Evolutionary conservation across 805 yeast genomes (phyloP).

Genomic region (Candida multigemmis): DNA sequence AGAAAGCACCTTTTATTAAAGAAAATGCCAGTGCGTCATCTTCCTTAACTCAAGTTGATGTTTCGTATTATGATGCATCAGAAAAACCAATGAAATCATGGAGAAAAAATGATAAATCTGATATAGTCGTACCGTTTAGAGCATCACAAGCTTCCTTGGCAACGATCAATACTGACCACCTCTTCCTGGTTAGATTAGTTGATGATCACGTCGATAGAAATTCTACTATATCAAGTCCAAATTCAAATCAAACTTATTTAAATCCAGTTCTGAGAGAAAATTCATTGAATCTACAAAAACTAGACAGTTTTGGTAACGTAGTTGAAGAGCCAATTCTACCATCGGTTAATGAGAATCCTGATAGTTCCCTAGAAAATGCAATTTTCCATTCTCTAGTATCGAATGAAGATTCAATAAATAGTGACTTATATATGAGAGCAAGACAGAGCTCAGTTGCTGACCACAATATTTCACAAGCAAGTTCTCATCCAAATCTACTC

Average conservation of each 20-base stretch:
- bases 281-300: conserved; percentile 31
- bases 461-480: too few species aligned
- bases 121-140: conserved; percentile 35
- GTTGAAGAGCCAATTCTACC: conserved; percentile 9
- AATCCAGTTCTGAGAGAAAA: conserved; percentile 17
- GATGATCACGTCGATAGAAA: conserved; percentile 38
- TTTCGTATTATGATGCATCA: conserved; percentile 21
- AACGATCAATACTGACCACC: conserved; percentile 79
- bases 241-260: conserved; percentile 15
- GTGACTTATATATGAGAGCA: too few species aligned
- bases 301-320: conserved; percentile 38
- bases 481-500: too few species aligned
- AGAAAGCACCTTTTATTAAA: conserved; percentile 6
- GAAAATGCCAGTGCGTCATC: conserved; percentile 27
- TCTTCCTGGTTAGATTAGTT: conserved; percentile 69
- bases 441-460: too few species aligned
- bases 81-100: conserved; percentile 33
- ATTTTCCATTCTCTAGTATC: too few species aligned
- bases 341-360: too few species aligned
- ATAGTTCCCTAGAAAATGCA: too few species aligned
- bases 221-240: conserved; percentile 19
- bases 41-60: conserved; percentile 46
- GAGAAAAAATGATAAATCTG: conserved; percentile 31
- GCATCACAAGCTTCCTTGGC: conserved; percentile 66
- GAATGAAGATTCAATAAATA: too few species aligned